A percentile compares a stretch with the other conserved stretches of the same genome.
These are phyloP conservation scores for Pneumocystis jirovecii DNA, from an alignment of 1,139 yeast genomes.

Conservation along the genomic window DNA sequence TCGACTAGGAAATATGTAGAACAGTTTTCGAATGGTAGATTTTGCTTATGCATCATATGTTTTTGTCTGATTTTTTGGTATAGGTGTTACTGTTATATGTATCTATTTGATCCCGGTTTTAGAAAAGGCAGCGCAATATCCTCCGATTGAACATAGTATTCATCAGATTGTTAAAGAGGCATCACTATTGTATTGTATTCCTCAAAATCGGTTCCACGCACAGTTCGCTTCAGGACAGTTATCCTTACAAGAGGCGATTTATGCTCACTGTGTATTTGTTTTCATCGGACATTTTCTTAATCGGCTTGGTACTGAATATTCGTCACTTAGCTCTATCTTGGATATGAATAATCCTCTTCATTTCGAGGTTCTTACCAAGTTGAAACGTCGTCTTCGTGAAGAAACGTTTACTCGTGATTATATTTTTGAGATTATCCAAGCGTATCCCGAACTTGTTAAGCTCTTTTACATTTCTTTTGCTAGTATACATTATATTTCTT, in stretches of 20 bases:
- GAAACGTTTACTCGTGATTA: slow-evolving; percentile 85
- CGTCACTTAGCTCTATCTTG: slow-evolving; percentile 48
- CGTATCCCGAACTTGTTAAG: slow-evolving; percentile 57
- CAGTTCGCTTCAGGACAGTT: slow-evolving; percentile 62
- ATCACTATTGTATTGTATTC: slow-evolving; percentile 78
- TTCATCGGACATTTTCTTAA: slow-evolving; percentile 90
- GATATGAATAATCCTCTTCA: slow-evolving; percentile 47
- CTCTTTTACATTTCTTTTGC: slow-evolving; percentile 87
- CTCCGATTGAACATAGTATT: slow-evolving; percentile 54
- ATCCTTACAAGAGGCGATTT: slow-evolving; percentile 85
- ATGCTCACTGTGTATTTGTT: slow-evolving; percentile 86
- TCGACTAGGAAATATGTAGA: slow-evolving; percentile 87
- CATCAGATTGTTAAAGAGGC: slow-evolving; percentile 92
- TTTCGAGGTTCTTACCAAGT: slow-evolving; percentile 56
- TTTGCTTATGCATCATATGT: slow-evolving; percentile 59
- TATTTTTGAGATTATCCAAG: slow-evolving; percentile 61
- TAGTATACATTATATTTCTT: slow-evolving; percentile 67
- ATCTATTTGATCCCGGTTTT: not conserved
- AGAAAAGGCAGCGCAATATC: slow-evolving; percentile 18
- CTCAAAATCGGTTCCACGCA: slow-evolving; percentile 66
- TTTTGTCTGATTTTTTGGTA: slow-evolving; percentile 31
- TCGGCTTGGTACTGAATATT: slow-evolving; percentile 84
- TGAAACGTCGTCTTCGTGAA: slow-evolving; percentile 79
- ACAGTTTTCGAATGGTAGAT: slow-evolving; percentile 78
- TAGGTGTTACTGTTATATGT: not conserved